These are phyloP conservation scores for Firmiana major DNA, from an alignment of 345 rosid genomes.

Conservation along the genomic window DNA sequence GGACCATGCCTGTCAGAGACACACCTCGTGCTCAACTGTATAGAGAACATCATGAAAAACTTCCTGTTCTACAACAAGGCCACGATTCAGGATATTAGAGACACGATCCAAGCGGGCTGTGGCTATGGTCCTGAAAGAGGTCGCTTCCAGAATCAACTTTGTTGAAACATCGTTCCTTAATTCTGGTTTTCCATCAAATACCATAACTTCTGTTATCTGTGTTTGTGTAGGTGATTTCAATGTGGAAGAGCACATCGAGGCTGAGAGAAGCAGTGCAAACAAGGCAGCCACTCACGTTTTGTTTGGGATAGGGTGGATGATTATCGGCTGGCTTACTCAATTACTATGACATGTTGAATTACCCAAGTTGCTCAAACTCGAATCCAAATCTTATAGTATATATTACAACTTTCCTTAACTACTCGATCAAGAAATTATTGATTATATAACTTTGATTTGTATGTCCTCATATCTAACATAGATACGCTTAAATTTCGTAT, in stretches of 20 bases:
- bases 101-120: conserved; percentile 70
- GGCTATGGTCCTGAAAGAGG: conserved; percentile 74
- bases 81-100: conserved; percentile 48
- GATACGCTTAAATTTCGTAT: too few species aligned
- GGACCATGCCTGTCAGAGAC: conserved; percentile 85
- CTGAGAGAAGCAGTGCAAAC: conserved; percentile 34
- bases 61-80: conserved; percentile 71
- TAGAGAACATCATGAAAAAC: conserved; percentile 49
- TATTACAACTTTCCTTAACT: too few species aligned
- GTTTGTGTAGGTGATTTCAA: conserved; percentile 58
- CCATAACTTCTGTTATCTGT: background rate
- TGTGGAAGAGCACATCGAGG: conserved; percentile 58
- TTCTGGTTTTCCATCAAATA: conserved; percentile 1
- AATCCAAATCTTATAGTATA: too few species aligned
- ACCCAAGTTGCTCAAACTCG: background rate
- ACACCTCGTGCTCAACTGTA: conserved; percentile 62
- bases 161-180: background rate
- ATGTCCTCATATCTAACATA: too few species aligned
- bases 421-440: too few species aligned
- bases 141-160: conserved; percentile 15
- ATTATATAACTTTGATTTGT: background rate
- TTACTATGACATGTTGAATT: conserved; percentile 19
- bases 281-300: conserved; percentile 24
- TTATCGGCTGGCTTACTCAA: conserved; percentile 23
- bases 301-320: conserved; percentile 33